Evolutionary conservation across 305 asterid genomes (phyloP).

Genomic region (Fraxinus latifolia): DNA sequence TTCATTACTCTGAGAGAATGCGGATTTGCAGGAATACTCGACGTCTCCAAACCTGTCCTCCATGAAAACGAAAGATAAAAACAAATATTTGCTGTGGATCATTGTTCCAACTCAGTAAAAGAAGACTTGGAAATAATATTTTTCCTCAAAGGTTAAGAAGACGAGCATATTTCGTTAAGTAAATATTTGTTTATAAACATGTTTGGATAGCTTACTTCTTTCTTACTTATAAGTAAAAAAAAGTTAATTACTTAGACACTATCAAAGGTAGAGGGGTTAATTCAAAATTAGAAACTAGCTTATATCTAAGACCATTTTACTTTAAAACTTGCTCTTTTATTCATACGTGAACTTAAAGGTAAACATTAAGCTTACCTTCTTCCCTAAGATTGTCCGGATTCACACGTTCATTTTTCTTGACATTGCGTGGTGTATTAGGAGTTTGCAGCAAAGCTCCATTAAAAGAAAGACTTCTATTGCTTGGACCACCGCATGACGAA

Average conservation of each 20-base stretch:
- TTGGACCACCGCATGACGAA: constrained; percentile 31
- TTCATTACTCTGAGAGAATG: constrained; percentile 17
- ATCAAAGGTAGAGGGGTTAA: not conserved
- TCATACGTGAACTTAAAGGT: not conserved
- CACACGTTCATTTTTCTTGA: constrained; percentile 36
- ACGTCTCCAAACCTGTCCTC: constrained; percentile 41
- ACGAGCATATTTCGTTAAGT: not conserved
- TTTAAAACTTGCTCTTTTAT: not conserved
- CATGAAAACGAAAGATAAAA: constrained; percentile 15
- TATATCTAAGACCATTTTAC: not conserved
- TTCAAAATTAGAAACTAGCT: not conserved
- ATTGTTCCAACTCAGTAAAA: not conserved
- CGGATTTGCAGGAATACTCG: constrained; percentile 35
- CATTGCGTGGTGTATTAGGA: constrained; percentile 31
- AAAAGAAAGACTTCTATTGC: constrained; percentile 40
- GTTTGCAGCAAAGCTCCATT: constrained; percentile 39
- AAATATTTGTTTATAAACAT: not conserved
- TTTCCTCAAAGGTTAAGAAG: not conserved
- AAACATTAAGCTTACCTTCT: constrained; percentile 13
- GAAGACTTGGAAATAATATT: not conserved
- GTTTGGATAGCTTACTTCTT: not conserved
- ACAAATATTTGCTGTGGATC: not conserved
- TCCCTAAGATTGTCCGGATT: constrained; percentile 24
- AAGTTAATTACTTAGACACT: not conserved
- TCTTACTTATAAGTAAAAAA: not conserved